Evolutionary conservation across 345 rosid species (phyloP).

Genomic region (Arabis hirsuta): DNA sequence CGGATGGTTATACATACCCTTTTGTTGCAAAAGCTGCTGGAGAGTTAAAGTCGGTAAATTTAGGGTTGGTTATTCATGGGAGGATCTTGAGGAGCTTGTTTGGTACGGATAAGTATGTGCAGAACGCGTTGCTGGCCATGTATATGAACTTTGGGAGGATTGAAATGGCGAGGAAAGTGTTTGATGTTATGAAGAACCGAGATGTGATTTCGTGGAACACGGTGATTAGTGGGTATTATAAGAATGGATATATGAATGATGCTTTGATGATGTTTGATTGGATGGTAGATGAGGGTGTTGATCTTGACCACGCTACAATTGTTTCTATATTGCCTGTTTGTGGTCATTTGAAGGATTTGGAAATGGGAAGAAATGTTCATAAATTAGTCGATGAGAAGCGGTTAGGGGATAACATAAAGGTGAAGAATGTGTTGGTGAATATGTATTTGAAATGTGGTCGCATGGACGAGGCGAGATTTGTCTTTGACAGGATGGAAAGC

Average conservation of each 20-base stretch:
- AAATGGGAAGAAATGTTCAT: slow-evolving; percentile 61
- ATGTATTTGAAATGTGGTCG: slow-evolving; percentile 71
- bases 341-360: slow-evolving; percentile 61
- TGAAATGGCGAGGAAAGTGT: slow-evolving; percentile 54
- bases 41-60: slow-evolving; percentile 42
- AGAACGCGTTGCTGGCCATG: slow-evolving; percentile 67
- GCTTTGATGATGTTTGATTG: slow-evolving; percentile 53
- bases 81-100: slow-evolving; percentile 48
- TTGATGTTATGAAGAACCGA: slow-evolving; percentile 53
- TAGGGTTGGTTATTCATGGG: slow-evolving; percentile 60
- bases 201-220: slow-evolving; percentile 72
- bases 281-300: slow-evolving; percentile 56
- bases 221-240: slow-evolving; percentile 67
- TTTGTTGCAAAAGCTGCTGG: slow-evolving; percentile 61
- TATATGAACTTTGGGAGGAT: slow-evolving; percentile 61
- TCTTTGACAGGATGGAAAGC: slow-evolving; percentile 56
- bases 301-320: slow-evolving; percentile 55
- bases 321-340: slow-evolving; percentile 66
- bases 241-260: slow-evolving; percentile 51
- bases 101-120: slow-evolving; percentile 49
- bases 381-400: slow-evolving; percentile 50
- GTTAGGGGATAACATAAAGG: slow-evolving; percentile 51
- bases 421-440: slow-evolving; percentile 63
- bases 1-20: slow-evolving; percentile 63
- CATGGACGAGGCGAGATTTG: slow-evolving; percentile 59